Conservation (phyloP, 768 basidiomycete species). For the Suillus subalutaceus region DNA sequence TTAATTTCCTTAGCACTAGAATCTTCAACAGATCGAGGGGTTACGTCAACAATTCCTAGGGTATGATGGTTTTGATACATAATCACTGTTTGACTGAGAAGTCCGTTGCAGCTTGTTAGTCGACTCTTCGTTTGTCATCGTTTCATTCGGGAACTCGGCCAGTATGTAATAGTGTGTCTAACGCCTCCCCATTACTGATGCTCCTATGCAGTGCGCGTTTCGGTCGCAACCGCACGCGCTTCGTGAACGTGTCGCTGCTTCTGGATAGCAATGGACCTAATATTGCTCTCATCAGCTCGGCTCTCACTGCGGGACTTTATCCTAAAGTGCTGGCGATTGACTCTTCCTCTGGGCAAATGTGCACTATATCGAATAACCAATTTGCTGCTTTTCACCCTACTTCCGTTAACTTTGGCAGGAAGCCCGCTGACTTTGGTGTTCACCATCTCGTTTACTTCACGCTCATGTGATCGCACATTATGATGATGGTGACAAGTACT, state of each 20-base stretch:
- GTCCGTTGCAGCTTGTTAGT: conserved; percentile 67
- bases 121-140: conserved; percentile 83
- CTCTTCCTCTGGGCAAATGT: conserved; percentile 57
- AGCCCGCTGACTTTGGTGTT: conserved; percentile 67
- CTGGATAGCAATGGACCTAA: conserved; percentile 73
- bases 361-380: conserved; percentile 84
- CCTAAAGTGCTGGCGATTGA: conserved; percentile 88
- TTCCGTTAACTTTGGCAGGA: conserved; percentile 83
- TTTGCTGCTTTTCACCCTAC: conserved; percentile 83
- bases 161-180: conserved; percentile 39
- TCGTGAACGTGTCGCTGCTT: conserved; percentile 73
- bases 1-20: conserved; percentile 87
- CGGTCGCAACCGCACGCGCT: conserved; percentile 72
- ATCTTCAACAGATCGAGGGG: conserved; percentile 95
- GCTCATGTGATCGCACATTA: conserved; percentile 60
- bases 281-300: conserved; percentile 70
- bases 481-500: conserved; percentile 9
- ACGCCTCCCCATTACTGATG: neutral
- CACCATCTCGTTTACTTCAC: conserved; percentile 86
- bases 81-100: conserved; percentile 10
- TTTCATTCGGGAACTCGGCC: conserved; percentile 70
- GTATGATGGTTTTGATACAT: conserved; percentile 36
- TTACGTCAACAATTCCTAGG: conserved; percentile 88
- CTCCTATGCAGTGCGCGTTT: conserved; percentile 61
- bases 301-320: conserved; percentile 84